Evolutionary conservation across 805 yeast genomes (phyloP), one percentile per base, ranked within the genome.

Genomic region (Saturnispora besseyi): DNA sequence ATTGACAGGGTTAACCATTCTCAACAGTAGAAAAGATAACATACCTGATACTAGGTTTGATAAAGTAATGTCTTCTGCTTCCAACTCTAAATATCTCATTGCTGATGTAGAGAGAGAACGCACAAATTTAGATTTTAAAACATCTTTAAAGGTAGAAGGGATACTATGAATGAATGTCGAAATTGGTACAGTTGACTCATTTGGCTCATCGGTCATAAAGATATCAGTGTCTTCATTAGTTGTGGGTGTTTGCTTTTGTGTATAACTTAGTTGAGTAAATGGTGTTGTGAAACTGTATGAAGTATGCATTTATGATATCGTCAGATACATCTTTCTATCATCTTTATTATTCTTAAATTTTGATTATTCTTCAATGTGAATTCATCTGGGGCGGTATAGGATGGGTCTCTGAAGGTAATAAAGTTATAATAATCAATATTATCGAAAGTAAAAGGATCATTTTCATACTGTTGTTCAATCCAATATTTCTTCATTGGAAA

Each of bases 31-130:
- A 8, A 31, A 22, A 22, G 13, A 26, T 5, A 3, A 9, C 5
- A 5, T 18, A 28, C 15, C 22, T 10, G 41, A 31, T 13, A 37
- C 49, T 21, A 22, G 57, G 22, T 33, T 55, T 28, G 62, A 56
- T 11, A 44, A 37, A 40, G 57, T 74, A 6, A 30, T 64, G 21
- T 60, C 62, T 26, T 38, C 51, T 0, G 59, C 54, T 5, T 4
- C 15, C 6, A 29, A 37, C 4, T 15, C 40, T 34, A 32, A 41
- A 11, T 7, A 28, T 0, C 13, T 11, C 8, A 41, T 38, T 3
- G 53, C 58, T 18, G 54, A 49, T 34, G 65, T 53, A 43, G 55
- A 55, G 43, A 46, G 51, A 46, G 28, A 41, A 21, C 32, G 41
- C 13, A 30, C 49, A 8, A 50, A 43, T 24, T 57, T 62, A 36